Evolutionary conservation across 2,329 filamentous ascomycete genomes (phyloP), one percentile per base, ranked within the genome.

Genomic region (Neofusicoccum cordaticola): DNA sequence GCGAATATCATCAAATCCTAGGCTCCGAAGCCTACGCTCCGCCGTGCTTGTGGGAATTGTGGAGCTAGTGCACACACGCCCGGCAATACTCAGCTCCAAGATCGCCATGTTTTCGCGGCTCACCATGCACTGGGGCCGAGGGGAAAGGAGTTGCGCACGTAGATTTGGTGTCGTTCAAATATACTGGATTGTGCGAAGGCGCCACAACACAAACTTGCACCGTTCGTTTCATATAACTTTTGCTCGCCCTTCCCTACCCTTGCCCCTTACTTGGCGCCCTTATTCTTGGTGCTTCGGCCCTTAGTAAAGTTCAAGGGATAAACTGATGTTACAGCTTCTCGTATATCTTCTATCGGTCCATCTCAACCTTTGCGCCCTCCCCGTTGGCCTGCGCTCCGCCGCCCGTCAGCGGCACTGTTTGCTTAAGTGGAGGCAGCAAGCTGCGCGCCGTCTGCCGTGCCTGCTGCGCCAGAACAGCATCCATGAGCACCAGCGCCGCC

Each of bases 401-500:
- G n/a, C 58, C 65, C 64, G 67, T 50, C 17, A 77, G 73, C 12
- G 78, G 75, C 6, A 77, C 65, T 3, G 77, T 74, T 12, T 73
- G 71, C 65, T 78, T 73, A 41, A 80, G 71, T 9, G 78, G 77
- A 4, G 75, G 74, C 65, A 78, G 66, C 58, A 77, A 58, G 50
- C 74, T 76, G 57, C 75, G 69, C 8, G 75, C 73, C 47, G 71
- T 69, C 52, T 72, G 81, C 63, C 86, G 79, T 7, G 84, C 86
- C 75, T 92, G 88, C 82, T 97, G 94, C 53, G 90, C 89, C 83
- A 96, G 83, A 67, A 96, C 81, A 2, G 92, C 90, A 79, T 98
- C 94, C 78, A 96, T 93, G 64, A 97, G 82, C 3, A 92, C 90
- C 66, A 98, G 79, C 1, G 93, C 88, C 2, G 93, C 90, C 94